These are phyloP conservation scores for Penicillium parvum DNA, from an alignment of 495 filamentous ascomycete species.

Conservation along the genomic window DNA sequence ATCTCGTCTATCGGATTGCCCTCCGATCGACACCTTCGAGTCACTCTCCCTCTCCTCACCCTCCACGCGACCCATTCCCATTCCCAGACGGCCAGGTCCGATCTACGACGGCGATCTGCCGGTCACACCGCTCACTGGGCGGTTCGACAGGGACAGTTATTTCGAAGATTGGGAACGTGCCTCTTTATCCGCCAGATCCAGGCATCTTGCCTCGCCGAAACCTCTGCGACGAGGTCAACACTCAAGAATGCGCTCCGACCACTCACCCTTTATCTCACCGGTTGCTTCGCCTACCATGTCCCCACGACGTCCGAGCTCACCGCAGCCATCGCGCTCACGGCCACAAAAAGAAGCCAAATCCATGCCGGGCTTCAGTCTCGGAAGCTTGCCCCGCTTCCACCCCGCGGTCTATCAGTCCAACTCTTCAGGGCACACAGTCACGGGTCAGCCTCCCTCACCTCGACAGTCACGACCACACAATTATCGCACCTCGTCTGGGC, in stretches of 20 bases:
- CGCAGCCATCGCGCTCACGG: conserved; percentile 29
- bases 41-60: conserved; percentile 27
- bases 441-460: conserved; percentile 27
- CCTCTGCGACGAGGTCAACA: conserved; percentile 12
- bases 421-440: conserved; percentile 15
- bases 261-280: conserved; percentile 34
- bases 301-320: conserved; percentile 32
- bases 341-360: conserved; percentile 29
- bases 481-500: conserved; percentile 33
- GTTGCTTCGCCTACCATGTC: conserved; percentile 37
- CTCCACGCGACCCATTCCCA: conserved; percentile 40
- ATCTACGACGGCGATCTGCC: conserved; percentile 36
- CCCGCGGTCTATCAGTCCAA: conserved; percentile 43
- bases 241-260: conserved; percentile 37
- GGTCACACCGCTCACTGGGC: conserved; percentile 42
- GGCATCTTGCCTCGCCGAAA: conserved; percentile 10
- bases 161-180: conserved; percentile 35
- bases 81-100: conserved; percentile 27
- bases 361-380: conserved; percentile 36
- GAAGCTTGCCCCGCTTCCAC: conserved; percentile 45
- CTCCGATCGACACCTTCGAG: conserved; percentile 24
- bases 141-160: conserved; percentile 37
- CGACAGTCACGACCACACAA: conserved; percentile 29
- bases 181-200: conserved; percentile 21
- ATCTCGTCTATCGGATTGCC: conserved; percentile 11